Evolutionary conservation across 805 yeast genomes (phyloP).

Genomic region (Ogataea polymorpha): DNA sequence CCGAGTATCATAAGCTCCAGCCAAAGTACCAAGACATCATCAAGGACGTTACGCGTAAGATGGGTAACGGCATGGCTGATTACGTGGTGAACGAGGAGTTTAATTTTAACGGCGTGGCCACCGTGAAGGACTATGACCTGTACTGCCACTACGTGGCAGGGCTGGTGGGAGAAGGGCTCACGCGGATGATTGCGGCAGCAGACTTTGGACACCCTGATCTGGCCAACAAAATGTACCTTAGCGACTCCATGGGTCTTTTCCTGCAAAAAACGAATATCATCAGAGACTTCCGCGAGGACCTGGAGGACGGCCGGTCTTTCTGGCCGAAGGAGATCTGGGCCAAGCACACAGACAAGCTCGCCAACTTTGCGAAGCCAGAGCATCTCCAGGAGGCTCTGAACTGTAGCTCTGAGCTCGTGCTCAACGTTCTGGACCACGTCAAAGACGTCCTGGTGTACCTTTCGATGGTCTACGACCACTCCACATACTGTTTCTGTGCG

Average conservation of each 20-base stretch:
- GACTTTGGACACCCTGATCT: constrained; percentile 57
- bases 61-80: constrained; percentile 99
- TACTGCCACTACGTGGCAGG: constrained; percentile 99
- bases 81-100: constrained; percentile 76
- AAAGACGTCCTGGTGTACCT: constrained; percentile 74
- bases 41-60: constrained; percentile 69
- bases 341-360: constrained; percentile 63
- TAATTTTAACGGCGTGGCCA: constrained; percentile 73
- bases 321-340: constrained; percentile 97
- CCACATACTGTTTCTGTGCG: constrained; percentile 87
- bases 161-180: constrained; percentile 92
- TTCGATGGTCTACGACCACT: constrained; percentile 72
- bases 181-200: constrained; percentile 76
- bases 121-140: constrained; percentile 77
- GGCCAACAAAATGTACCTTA: constrained; percentile 52
- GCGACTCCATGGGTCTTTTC: constrained; percentile 90
- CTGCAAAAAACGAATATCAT: constrained; percentile 95
- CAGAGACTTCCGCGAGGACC: constrained; percentile 90
- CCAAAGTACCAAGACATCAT: constrained; percentile 77
- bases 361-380: constrained; percentile 54
- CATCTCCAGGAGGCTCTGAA: constrained; percentile 53
- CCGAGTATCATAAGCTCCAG: constrained; percentile 69
- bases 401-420: constrained; percentile 79
- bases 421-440: constrained; percentile 75
- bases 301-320: constrained; percentile 87